Evolutionary conservation across 2,329 filamentous ascomycete species (phyloP).

Genomic region (Furcasterigmium furcatum): DNA sequence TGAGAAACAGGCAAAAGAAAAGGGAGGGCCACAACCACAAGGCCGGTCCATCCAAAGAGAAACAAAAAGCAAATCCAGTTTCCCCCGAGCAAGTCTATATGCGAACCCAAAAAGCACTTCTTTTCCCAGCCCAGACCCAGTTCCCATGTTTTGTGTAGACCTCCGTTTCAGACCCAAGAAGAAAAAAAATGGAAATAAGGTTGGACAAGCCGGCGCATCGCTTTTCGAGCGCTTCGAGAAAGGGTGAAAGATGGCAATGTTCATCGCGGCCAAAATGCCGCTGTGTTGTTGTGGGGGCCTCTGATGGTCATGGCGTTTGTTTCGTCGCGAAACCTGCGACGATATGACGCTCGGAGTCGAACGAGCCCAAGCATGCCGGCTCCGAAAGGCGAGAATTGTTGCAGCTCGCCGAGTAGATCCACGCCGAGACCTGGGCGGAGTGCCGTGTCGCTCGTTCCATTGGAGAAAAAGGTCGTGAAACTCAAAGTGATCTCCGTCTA

Average conservation of each 20-base stretch:
- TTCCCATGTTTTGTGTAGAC: slow-evolving; percentile 13
- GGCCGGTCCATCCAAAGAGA: slow-evolving; percentile 10
- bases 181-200: slow-evolving; percentile 1
- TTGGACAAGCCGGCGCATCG: not conserved
- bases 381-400: too few species aligned
- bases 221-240: not conserved
- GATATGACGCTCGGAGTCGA: not conserved
- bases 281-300: not conserved
- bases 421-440: not conserved
- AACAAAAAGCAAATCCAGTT: not conserved
- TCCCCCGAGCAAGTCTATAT: slow-evolving; percentile 10
- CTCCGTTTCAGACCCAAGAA: slow-evolving; percentile 5
- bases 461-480: not conserved
- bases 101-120: slow-evolving; percentile 9
- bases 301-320: not conserved
- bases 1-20: slow-evolving; percentile 3
- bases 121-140: slow-evolving; percentile 12
- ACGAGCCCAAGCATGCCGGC: not conserved
- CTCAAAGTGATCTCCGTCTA: slow-evolving; percentile 1
- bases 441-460: not conserved
- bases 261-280: not conserved
- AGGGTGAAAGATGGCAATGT: not conserved
- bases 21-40: slow-evolving; percentile 3
- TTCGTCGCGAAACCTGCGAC: slow-evolving; percentile 2
- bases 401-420: not conserved